Evolutionary conservation across 441 rosid species (phyloP).

Genomic region (Croton setiger): DNA sequence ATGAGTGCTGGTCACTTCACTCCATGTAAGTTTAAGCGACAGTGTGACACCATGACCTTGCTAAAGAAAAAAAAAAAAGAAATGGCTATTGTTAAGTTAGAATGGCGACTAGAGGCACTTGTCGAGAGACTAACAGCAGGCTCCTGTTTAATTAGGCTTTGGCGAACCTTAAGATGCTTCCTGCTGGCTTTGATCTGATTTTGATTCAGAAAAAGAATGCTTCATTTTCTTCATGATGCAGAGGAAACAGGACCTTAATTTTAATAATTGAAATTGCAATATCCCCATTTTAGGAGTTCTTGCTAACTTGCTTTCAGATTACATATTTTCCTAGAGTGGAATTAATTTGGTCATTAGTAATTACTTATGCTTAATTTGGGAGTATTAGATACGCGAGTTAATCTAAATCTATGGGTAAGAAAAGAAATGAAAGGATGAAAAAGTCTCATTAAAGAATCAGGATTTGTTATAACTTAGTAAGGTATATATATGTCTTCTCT

Average conservation of each 20-base stretch:
- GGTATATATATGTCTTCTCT: no score
- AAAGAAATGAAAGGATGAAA: no score
- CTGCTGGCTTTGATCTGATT: not conserved
- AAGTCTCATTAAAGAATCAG: no score
- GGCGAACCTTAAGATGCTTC: not conserved
- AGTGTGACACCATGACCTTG: not conserved
- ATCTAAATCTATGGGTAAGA: no score
- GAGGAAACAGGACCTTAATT: not conserved
- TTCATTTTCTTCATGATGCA: not conserved
- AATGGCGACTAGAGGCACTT: not conserved
- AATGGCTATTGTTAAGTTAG: not conserved
- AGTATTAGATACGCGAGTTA: no score
- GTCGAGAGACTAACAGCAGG: not conserved
- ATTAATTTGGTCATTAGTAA: not conserved
- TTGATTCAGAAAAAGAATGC: not conserved
- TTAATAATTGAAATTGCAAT: not conserved
- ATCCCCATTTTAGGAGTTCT: not conserved
- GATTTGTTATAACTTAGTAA: no score
- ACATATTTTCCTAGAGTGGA: not conserved
- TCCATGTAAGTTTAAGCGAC: not conserved
- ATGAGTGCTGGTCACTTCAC: not conserved
- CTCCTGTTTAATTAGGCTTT: not conserved
- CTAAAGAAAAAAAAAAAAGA: constrained; percentile 6
- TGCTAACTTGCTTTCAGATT: not conserved
- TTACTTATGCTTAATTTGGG: no score